phyloP scores from a whole-genome alignment of 2,329 filamentous ascomycete species.

The Aspergillus sp. region DNA sequence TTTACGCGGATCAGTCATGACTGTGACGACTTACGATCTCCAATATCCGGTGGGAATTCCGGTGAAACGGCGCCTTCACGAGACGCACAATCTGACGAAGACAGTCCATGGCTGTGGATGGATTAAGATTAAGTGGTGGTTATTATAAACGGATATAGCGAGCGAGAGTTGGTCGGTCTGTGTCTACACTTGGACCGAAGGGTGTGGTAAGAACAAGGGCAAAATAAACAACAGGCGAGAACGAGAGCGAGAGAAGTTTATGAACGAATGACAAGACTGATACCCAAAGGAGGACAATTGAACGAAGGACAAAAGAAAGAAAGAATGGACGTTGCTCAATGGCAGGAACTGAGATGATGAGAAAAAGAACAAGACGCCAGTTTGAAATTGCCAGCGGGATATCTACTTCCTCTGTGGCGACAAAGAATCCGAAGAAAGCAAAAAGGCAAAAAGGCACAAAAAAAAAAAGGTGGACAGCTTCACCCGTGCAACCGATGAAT shows the following conservation, averaged over 20 bases:
- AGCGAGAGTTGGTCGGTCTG: constrained; percentile 1
- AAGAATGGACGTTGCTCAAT: constrained; percentile 9
- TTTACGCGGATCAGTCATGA: neutral
- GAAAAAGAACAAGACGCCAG: constrained; percentile 19
- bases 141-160: neutral
- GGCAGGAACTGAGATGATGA: constrained; percentile 7
- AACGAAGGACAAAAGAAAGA: constrained; percentile 5
- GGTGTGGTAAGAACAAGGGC: neutral
- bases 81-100: constrained; percentile 34
- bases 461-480: constrained; percentile 16
- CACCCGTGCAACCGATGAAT: constrained; percentile 18
- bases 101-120: constrained; percentile 30
- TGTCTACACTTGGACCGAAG: constrained; percentile 8
- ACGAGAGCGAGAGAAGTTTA: neutral
- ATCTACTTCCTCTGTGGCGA: neutral
- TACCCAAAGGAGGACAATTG: constrained; percentile 8
- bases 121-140: neutral
- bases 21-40: constrained; percentile 31
- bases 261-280: neutral
- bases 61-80: constrained; percentile 32
- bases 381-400: neutral
- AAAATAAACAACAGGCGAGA: neutral
- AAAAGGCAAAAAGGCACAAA: constrained; percentile 18
- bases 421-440: constrained; percentile 10
- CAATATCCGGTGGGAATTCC: constrained; percentile 26